Evolutionary conservation across 73 alveolate genomes (phyloP), one percentile per base, ranked within the genome.

Genomic region (Paramecium sexaurelia): DNA sequence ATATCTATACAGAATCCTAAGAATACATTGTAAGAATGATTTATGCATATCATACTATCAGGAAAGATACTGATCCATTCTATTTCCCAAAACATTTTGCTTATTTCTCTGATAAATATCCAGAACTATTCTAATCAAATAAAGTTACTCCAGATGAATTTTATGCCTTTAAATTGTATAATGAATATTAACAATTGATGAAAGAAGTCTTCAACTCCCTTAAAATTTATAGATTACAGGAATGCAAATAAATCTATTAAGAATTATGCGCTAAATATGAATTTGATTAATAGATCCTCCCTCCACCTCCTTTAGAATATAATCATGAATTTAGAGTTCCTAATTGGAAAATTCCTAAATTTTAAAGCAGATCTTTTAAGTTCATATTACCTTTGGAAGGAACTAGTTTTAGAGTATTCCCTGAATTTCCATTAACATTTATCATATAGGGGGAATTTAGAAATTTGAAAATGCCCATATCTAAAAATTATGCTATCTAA

Each of bases 31-130:
- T 73, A 15, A 73, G 87, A 73, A 73, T 73, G 87, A 73, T 73
- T 3, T 73, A 73, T 73, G 55, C 66, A 0, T 39, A 33, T 73
- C 24, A 73, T 22, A 36, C 87, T 13, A 27, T n/a, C 0, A 39
- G 57, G 35, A 73, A 39, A 73, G 57, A 39, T 0, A 33, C 55
- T 33, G 87, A 73, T 39, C 87, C 87, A 36, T 73, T 39, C 43
- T 73, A 73, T 36, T 73, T 73, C 35, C n/a, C 36, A 15, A 73
- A 39, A 17, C 87, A 73, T 39, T 73, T 36, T 33, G 87, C 55
- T 3, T 73, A 73, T 73, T 73, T 73, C 8, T 73, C 87, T 73
- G 87, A 73, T 19, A 73, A 73, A 73, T 73, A 73, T 39, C 87
- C 87, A 35, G 57, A 39, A 5, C 35, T 73, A 11, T 73, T 73